These are phyloP conservation scores for Suhomyces atakaporum DNA, from an alignment of 1,139 yeast genomes.

Conservation along the genomic window DNA sequence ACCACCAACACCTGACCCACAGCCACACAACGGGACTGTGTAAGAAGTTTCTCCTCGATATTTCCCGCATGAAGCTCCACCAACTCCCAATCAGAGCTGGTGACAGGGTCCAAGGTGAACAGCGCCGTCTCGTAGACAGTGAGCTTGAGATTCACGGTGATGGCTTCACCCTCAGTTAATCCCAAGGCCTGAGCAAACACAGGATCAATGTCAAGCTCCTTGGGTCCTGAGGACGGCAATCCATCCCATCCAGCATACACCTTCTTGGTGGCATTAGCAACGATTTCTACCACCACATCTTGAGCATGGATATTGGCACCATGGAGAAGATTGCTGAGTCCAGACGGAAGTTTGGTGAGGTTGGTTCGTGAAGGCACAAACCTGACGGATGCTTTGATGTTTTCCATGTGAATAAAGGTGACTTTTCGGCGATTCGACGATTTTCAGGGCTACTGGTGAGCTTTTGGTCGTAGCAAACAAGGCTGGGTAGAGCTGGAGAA, in stretches of 20 bases:
- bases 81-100: constrained; percentile 86
- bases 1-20: constrained; percentile 63
- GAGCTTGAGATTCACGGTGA: constrained; percentile 45
- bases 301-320: constrained; percentile 60
- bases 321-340: constrained; percentile 49
- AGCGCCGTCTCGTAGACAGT: constrained; percentile 55
- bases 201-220: constrained; percentile 43
- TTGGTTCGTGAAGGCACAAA: constrained; percentile 49
- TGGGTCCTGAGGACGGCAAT: constrained; percentile 40
- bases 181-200: constrained; percentile 49
- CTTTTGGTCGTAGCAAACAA: too few species aligned
- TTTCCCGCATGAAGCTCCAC: constrained; percentile 80
- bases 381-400: constrained; percentile 32
- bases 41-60: constrained; percentile 72
- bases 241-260: constrained; percentile 85
- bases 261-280: constrained; percentile 25
- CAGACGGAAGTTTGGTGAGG: constrained; percentile 60
- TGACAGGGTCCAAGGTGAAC: constrained; percentile 75
- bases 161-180: constrained; percentile 44
- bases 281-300: constrained; percentile 56
- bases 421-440: too few species aligned
- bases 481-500: constrained; percentile 1
- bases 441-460: too few species aligned
- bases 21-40: constrained; percentile 79
- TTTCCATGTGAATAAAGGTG: constrained; percentile 40